Conservation (phyloP, 2,329 filamentous ascomycete species). For the Nemania sp. region DNA sequence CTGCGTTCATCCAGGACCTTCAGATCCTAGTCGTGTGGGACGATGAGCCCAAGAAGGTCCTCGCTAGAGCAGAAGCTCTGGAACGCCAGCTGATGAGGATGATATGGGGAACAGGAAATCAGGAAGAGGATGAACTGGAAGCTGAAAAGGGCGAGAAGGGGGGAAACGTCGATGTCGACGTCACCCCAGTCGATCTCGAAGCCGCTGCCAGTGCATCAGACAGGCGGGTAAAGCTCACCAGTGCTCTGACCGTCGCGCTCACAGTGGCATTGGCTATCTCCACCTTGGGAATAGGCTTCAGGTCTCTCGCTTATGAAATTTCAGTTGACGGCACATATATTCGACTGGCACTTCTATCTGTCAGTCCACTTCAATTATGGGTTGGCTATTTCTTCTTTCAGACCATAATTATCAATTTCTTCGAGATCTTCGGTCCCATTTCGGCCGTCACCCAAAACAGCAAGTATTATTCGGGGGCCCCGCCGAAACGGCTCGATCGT, state of each 20-base stretch:
- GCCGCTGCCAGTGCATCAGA: conserved; percentile 46
- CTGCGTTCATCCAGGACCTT: conserved; percentile 64
- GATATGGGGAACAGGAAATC: conserved; percentile 56
- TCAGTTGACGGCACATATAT: conserved; percentile 55
- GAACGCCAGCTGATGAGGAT: conserved; percentile 58
- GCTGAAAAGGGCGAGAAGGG: conserved; percentile 41
- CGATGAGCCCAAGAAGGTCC: conserved; percentile 59
- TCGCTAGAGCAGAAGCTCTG: conserved; percentile 55
- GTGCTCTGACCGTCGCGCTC: conserved; percentile 54
- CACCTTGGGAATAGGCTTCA: conserved; percentile 61
- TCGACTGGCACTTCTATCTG: conserved; percentile 57
- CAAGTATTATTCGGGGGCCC: conserved; percentile 48
- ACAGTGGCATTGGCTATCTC: conserved; percentile 56
- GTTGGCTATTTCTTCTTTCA: conserved; percentile 56
- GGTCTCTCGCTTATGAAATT: conserved; percentile 57
- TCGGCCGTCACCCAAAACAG: conserved; percentile 50
- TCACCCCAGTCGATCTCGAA: conserved; percentile 48
- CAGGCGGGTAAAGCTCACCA: conserved; percentile 57
- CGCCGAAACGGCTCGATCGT: conserved; percentile 44
- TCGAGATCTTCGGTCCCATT: conserved; percentile 56
- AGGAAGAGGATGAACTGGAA: conserved; percentile 49
- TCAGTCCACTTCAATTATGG: conserved; percentile 60
- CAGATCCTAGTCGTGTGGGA: conserved; percentile 66
- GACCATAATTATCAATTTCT: conserved; percentile 52
- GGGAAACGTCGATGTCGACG: conserved; percentile 41